Base-by-base conservation (phyloP, 257 asterid species). In the Anisodus acutangulus region DNA sequence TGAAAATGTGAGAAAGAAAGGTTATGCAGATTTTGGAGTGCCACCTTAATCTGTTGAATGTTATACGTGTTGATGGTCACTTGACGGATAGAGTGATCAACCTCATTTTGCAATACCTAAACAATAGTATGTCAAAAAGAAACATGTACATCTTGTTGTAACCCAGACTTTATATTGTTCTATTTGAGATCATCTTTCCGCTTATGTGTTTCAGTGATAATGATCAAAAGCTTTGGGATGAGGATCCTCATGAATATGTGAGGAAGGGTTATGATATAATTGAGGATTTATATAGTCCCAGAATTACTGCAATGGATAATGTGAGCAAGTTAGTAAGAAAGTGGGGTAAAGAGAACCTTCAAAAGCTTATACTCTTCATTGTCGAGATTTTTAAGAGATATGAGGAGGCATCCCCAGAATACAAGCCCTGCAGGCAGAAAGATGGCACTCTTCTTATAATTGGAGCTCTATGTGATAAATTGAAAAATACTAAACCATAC, bases 371-470 rank as follows among this genome's bases (percentile, higher is more conserved):
- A 22, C 26, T 22, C 26, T 22, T 22, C 26, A 22, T 22, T 22
- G 26, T 22, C 26, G 0, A 22, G 26, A 22, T 22, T 22, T 22
- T 22, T 22, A 22, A 22, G 26, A 97, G 99, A 84, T 97, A 95
- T 83, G 90, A 89, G 39, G 98, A 92, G 88, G 91, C 96, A 72
- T 89, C 94, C 22, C 88, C 91, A 15, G 98, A 91, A 86, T 89
- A 84, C 80, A 97, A 93, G 88, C 93, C 93, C 12, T 95, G 89
- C 66, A 91, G 99, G 86, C 97, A 95, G 85, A 97, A 97, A 86
- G 98, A 97, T 87, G 99, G 99, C 66, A 97, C 98, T 8, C 98
- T 95, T 85, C 98, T 97, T 87, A 98, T 98, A 53, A 92, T 97
- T 83, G 99, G 99, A 79, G 91, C 98, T 8, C 89, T 97, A n/a